Evolutionary conservation across 2,329 filamentous ascomycete species (phyloP).

Genomic region (Diaporthe vexans): DNA sequence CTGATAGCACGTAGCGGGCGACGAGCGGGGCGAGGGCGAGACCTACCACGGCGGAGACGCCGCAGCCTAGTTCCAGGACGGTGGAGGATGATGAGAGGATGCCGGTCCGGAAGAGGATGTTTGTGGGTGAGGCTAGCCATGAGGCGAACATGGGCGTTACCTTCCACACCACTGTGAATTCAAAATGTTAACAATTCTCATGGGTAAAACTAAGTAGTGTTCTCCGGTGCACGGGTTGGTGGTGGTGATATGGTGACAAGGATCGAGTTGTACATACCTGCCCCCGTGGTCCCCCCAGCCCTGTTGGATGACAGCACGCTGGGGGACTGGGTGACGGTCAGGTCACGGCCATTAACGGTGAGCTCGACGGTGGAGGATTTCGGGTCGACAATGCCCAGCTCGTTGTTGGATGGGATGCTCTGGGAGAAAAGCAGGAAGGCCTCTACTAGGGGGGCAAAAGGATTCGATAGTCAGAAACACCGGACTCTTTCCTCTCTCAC

Average conservation of each 20-base stretch:
- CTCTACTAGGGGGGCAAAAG: conserved; percentile 67
- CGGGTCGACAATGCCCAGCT: conserved; percentile 86
- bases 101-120: conserved; percentile 69
- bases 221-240: background rate
- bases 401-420: conserved; percentile 78
- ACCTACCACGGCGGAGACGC: conserved; percentile 85
- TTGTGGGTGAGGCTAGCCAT: conserved; percentile 77
- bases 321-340: conserved; percentile 86
- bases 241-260: too few relatives aligned
- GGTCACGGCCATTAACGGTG: conserved; percentile 76
- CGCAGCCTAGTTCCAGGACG: conserved; percentile 88
- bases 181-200: background rate
- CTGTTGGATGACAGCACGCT: conserved; percentile 83
- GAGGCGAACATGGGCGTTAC: conserved; percentile 86
- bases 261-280: conserved; percentile 53
- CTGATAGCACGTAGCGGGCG: conserved; percentile 81
- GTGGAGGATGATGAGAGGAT: conserved; percentile 68
- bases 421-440: conserved; percentile 89
- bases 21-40: conserved; percentile 75
- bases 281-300: conserved; percentile 70
- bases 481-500: background rate
- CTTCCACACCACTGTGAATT: conserved; percentile 83
- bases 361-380: conserved; percentile 76
- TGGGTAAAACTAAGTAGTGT: background rate
- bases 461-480: conserved; percentile 31